Percentiles rank a stretch among this genome's conserved stretches.
These are phyloP conservation scores for Jackrogersella minutella DNA, from an alignment of 495 filamentous ascomycete species.

Conservation along the genomic window DNA sequence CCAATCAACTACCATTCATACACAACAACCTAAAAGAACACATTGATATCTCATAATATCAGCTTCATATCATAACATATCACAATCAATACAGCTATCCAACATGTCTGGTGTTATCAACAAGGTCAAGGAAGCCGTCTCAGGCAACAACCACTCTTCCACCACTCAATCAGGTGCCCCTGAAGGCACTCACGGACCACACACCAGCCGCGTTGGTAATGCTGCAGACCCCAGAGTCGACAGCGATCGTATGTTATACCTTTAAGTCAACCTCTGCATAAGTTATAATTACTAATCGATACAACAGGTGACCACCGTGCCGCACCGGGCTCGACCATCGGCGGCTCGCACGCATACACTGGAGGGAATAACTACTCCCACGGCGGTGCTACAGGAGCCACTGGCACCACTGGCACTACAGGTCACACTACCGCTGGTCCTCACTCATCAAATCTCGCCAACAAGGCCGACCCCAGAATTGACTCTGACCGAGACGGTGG, in stretches of 20 bases:
- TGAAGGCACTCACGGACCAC: slow-evolving; percentile 55
- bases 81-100: slow-evolving; percentile 23
- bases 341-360: slow-evolving; percentile 40
- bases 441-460: slow-evolving; percentile 61
- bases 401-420: slow-evolving; percentile 13
- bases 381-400: slow-evolving; percentile 18
- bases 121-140: slow-evolving; percentile 77
- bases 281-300: too few relatives aligned
- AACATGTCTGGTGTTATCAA: slow-evolving; percentile 74
- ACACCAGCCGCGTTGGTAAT: slow-evolving; percentile 53
- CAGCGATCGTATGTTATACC: slow-evolving; percentile 47
- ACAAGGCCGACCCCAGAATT: slow-evolving; percentile 62
- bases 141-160: slow-evolving; percentile 50
- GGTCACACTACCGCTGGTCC: slow-evolving; percentile 54
- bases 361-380: slow-evolving; percentile 41
- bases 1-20: neutral
- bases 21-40: slow-evolving; percentile 18
- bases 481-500: slow-evolving; percentile 56
- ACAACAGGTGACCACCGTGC: slow-evolving; percentile 40
- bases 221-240: slow-evolving; percentile 60
- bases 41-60: slow-evolving; percentile 11
- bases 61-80: neutral
- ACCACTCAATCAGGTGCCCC: slow-evolving; percentile 39
- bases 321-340: slow-evolving; percentile 39
- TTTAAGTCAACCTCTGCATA: too few relatives aligned